Evolutionary conservation across 352 stramenopile genomes (phyloP), one percentile per base, ranked within the genome.

Genomic region (Phytophthora macrochlamydospora): DNA sequence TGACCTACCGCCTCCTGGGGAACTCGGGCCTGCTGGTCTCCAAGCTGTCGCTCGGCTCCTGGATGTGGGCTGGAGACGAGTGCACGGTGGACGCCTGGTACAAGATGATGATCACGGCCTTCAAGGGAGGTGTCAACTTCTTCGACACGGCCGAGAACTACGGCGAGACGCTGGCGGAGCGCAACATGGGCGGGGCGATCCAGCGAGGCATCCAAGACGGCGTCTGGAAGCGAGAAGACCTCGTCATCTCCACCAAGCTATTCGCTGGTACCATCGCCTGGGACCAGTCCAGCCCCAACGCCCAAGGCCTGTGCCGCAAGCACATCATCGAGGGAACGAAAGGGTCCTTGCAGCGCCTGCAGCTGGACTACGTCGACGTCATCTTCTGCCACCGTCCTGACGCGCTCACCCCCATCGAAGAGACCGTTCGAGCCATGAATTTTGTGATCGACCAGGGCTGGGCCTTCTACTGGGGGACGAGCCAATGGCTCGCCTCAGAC

Each of bases 171-270:
- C 49, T 64, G 38, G 62, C 54, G 1, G 62, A 69, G 32, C 45
- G 46, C 9, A 62, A 62, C 46, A 68, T 85, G 63, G 80, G 79
- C 31, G 59, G 73, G 30, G 67, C 79, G 14, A 69, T 89, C 51
- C 69, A 83, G 45, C 70, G 62, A 18, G 75, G 74, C 4, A 57
- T 85, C 43, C 57, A 79, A 37, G 63, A 59, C 12, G 67, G 62
- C 11, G 30, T 66, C n/a, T 77, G 62, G 62, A 54, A 55, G 13
- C 69, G 79, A 3, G 78, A 88, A 13, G 75, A 90, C 31, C 67
- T 90, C 2, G 69, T 90, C 3, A 51, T 90, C 48, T 73, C 66
- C 18, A 78, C 81, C 55, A 90, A 90, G 63, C 69, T 90, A 54
- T 82, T 81, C 50, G 59, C 75, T 9, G 79, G 76, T 18, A 67